Conservation (phyloP, 805 yeast genomes). For the Starmerella powellii region DNA sequence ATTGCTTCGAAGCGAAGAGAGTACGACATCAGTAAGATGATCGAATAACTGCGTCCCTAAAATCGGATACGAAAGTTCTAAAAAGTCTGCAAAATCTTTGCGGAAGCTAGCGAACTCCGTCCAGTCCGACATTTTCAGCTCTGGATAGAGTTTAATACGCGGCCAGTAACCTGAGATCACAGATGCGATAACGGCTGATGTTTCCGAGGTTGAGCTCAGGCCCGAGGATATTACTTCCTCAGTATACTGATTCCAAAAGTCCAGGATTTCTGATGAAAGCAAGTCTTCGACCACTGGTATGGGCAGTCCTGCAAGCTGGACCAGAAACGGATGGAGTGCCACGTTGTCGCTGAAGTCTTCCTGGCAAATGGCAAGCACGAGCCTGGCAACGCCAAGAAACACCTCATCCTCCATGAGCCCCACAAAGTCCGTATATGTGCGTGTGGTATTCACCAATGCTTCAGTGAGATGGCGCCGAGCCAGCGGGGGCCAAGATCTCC, state of each 20-base stretch:
- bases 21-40: constrained; percentile 28
- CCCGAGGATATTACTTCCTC: constrained; percentile 28
- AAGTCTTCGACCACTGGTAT: constrained; percentile 25
- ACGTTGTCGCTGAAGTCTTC: constrained; percentile 12
- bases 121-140: constrained; percentile 24
- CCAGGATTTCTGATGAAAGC: constrained; percentile 25
- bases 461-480: not conserved
- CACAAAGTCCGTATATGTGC: not conserved
- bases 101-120: constrained; percentile 60
- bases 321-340: constrained; percentile 15
- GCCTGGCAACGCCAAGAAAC: constrained; percentile 13
- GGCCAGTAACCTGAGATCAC: constrained; percentile 57
- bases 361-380: constrained; percentile 16
- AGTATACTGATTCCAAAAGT: constrained; percentile 28
- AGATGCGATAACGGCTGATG: constrained; percentile 1
- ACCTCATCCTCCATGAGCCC: constrained; percentile 12
- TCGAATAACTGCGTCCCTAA: constrained; percentile 43
- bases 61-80: constrained; percentile 57
- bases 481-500: constrained; percentile 12
- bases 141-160: constrained; percentile 39
- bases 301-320: constrained; percentile 10
- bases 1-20: constrained; percentile 8
- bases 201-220: constrained; percentile 28
- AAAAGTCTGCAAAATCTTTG: constrained; percentile 62
- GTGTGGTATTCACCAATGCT: not conserved